These are phyloP conservation scores for Barnettozyma populi DNA, from an alignment of 805 yeast species.

Conservation along the genomic window DNA sequence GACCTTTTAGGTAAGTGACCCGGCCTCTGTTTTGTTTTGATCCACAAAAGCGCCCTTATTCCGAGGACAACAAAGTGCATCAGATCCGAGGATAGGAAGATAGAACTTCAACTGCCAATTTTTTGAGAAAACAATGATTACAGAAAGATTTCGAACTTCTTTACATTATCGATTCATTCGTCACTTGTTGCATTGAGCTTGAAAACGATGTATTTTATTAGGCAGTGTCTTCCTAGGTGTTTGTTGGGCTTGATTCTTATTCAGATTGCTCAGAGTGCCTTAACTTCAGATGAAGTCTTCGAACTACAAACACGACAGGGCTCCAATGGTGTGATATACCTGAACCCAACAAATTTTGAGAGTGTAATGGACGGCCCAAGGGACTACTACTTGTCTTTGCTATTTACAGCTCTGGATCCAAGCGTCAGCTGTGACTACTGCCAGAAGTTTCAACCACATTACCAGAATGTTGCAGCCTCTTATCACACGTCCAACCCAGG, in stretches of 20 bases:
- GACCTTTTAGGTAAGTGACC: too few species aligned
- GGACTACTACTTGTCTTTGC: conserved; percentile 45
- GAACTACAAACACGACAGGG: conserved; percentile 9
- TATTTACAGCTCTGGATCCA: conserved; percentile 45
- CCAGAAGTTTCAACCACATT: conserved; percentile 35
- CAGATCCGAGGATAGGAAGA: background rate
- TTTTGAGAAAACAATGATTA: background rate
- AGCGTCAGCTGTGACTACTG: conserved; percentile 46
- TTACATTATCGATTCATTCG: background rate
- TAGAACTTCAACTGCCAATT: too few species aligned
- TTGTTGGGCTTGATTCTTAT: background rate
- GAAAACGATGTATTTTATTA: background rate
- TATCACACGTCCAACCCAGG: conserved; percentile 40
- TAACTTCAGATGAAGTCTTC: conserved; percentile 13
- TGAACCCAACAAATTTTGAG: conserved; percentile 33
- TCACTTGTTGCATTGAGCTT: background rate
- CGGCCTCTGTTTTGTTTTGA: conserved; percentile 1
- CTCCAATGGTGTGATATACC: conserved; percentile 33
- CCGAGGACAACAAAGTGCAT: background rate
- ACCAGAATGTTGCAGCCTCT: conserved; percentile 36
- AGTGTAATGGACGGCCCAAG: conserved; percentile 40
- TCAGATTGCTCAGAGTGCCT: conserved; percentile 8
- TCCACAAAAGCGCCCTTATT: too few species aligned
- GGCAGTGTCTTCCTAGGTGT: background rate
- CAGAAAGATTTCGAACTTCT: background rate